A percentile compares a stretch with the other conserved stretches of the same genome.
phyloP scores from a whole-genome alignment of 2,329 filamentous ascomycete species.

The Nemania serpens region DNA sequence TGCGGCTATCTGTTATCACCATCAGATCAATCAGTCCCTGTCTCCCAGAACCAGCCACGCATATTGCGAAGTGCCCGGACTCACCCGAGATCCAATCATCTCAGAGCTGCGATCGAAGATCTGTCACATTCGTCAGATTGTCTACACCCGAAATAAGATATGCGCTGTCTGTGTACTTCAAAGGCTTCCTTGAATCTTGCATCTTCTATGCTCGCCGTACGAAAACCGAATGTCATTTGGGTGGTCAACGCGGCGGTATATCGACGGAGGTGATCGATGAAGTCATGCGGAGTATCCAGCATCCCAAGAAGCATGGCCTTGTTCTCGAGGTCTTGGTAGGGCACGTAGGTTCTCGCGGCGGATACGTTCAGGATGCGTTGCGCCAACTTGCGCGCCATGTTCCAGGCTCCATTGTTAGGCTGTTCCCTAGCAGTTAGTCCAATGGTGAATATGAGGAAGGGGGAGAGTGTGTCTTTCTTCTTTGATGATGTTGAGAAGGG shows the following conservation, averaged over 20 bases:
- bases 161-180: background rate
- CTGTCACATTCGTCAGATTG: background rate
- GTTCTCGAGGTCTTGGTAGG: slow-evolving; percentile 60
- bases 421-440: no score
- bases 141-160: no score
- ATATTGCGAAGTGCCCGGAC: background rate
- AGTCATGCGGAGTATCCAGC: slow-evolving; percentile 45
- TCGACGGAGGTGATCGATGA: no score
- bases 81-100: background rate
- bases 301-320: slow-evolving; percentile 57
- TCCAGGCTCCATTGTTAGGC: slow-evolving; percentile 31
- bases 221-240: background rate
- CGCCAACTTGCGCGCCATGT: slow-evolving; percentile 42
- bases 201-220: background rate
- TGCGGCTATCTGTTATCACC: background rate
- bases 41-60: no score
- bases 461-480: background rate
- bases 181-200: background rate
- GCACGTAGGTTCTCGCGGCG: slow-evolving; percentile 51
- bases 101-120: background rate
- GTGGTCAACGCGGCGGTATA: no score
- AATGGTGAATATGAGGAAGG: no score
- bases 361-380: slow-evolving; percentile 53
- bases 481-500: no score
- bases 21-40: background rate